A percentile compares a stretch with the other conserved stretches of the same genome.
Conservation (phyloP, 2,329 filamentous ascomycete species). For the Malbranchea zuffiana region DNA sequence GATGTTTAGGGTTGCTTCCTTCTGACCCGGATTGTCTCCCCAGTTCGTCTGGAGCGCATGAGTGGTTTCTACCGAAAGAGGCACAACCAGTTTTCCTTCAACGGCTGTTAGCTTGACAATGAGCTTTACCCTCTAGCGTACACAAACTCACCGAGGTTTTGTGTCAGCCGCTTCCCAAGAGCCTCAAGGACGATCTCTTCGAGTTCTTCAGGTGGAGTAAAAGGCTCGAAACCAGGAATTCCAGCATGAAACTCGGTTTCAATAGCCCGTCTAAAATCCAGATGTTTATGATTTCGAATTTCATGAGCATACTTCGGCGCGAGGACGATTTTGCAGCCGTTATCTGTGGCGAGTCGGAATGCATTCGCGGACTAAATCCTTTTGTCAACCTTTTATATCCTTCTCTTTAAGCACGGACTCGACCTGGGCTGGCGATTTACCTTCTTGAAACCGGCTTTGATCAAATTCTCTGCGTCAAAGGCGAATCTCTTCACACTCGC, state of each 20-base stretch:
- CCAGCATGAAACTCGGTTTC: conserved; percentile 13
- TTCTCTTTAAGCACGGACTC: too few species aligned
- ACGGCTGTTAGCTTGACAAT: background rate
- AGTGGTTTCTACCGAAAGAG: conserved; percentile 10
- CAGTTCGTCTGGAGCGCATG: conserved; percentile 11
- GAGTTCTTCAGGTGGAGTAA: conserved; percentile 7
- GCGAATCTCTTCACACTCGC: too few species aligned
- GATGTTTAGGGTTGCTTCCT: background rate
- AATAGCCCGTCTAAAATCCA: conserved; percentile 16
- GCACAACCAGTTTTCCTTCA: conserved; percentile 13
- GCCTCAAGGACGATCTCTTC: conserved; percentile 16
- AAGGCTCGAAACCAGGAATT: conserved; percentile 9
- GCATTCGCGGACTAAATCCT: conserved; percentile 7
- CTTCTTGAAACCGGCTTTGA: too few species aligned
- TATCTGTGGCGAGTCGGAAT: conserved; percentile 16
- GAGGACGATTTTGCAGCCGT: conserved; percentile 17
- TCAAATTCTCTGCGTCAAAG: too few species aligned
- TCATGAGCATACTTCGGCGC: conserved; percentile 18
- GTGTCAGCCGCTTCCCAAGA: conserved; percentile 19
- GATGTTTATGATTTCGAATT: conserved; percentile 15
- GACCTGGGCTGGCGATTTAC: too few species aligned
- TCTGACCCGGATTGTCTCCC: conserved; percentile 11
- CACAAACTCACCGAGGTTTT: conserved; percentile 17
- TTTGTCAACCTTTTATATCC: too few species aligned
- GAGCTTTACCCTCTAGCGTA: background rate